Evolutionary conservation across 371 early-diverging fungal species (phyloP).

Genomic region (Rhizopus microsporus): DNA sequence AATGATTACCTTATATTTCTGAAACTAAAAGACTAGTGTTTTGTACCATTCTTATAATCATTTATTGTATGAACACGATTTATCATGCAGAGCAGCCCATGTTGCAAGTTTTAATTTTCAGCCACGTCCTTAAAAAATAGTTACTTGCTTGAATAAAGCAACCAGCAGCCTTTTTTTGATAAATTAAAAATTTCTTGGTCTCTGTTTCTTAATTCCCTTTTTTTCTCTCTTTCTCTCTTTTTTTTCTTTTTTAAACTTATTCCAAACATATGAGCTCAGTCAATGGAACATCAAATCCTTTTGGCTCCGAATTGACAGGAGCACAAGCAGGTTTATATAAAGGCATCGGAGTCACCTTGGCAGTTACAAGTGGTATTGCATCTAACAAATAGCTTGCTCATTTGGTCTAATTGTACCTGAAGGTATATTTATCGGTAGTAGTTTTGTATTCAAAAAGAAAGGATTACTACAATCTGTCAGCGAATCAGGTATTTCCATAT

Average conservation of each 20-base stretch:
- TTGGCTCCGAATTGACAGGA: slow-evolving; percentile 28
- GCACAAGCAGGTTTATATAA: slow-evolving; percentile 62
- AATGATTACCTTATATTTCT: no score
- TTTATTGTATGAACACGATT: no score
- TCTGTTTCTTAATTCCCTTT: background rate
- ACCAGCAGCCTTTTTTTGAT: no score
- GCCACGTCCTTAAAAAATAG: no score
- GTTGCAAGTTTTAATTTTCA: no score
- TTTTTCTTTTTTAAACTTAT: background rate
- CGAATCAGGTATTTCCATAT: slow-evolving; percentile 46
- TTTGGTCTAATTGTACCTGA: slow-evolving; percentile 18
- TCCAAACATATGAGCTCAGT: slow-evolving; percentile 17
- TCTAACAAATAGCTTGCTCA: background rate
- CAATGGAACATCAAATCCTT: slow-evolving; percentile 33
- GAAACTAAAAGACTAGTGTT: no score
- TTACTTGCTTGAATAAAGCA: no score
- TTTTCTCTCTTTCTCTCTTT: background rate
- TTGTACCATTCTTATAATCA: no score
- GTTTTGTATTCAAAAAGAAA: slow-evolving; percentile 93
- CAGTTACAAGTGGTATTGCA: slow-evolving; percentile 65
- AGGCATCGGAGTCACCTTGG: slow-evolving; percentile 84
- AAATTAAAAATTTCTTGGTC: no score
- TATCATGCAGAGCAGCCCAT: no score
- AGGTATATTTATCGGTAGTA: slow-evolving; percentile 86
- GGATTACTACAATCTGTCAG: slow-evolving; percentile 79